These are phyloP conservation scores for Lachnellula hyalina DNA, from an alignment of 2,329 filamentous ascomycete species.

Conservation along the genomic window DNA sequence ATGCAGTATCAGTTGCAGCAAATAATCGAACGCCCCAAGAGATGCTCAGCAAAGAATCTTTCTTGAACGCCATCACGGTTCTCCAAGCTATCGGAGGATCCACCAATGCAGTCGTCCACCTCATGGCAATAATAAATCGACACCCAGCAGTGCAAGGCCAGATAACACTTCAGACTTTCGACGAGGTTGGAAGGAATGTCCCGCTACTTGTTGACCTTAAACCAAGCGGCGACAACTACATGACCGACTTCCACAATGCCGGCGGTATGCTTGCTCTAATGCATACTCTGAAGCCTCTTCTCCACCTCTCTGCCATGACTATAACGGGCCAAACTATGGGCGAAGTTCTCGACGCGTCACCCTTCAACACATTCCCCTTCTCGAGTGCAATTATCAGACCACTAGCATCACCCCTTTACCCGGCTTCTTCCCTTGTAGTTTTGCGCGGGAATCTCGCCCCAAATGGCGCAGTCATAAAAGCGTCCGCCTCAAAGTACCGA, in stretches of 20 bases:
- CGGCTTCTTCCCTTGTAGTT: slow-evolving; percentile 40
- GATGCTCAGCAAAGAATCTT: slow-evolving; percentile 42
- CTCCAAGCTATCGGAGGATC: slow-evolving; percentile 41
- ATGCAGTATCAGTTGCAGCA: slow-evolving; percentile 40
- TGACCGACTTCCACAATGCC: slow-evolving; percentile 50
- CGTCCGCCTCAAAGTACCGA: slow-evolving; percentile 44
- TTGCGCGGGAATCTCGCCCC: slow-evolving; percentile 44
- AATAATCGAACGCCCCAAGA: slow-evolving; percentile 38
- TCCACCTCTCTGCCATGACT: slow-evolving; percentile 41
- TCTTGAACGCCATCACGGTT: slow-evolving; percentile 41
- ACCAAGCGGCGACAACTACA: slow-evolving; percentile 48
- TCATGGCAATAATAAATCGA: slow-evolving; percentile 42
- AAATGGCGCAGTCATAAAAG: slow-evolving; percentile 44
- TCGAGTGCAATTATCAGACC: slow-evolving; percentile 40
- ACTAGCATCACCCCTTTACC: slow-evolving; percentile 40
- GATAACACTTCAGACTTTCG: slow-evolving; percentile 41
- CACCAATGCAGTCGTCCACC: slow-evolving; percentile 39
- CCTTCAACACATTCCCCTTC: slow-evolving; percentile 38
- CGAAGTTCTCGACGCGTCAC: slow-evolving; percentile 38
- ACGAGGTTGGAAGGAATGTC: slow-evolving; percentile 42
- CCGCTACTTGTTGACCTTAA: slow-evolving; percentile 47
- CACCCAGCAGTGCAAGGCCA: slow-evolving; percentile 42
- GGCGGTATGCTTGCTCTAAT: slow-evolving; percentile 46
- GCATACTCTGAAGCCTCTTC: slow-evolving; percentile 40
- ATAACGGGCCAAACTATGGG: slow-evolving; percentile 44